phyloP scores from a whole-genome alignment of 768 basidiomycete genomes.

The Termitomyces sp. region DNA sequence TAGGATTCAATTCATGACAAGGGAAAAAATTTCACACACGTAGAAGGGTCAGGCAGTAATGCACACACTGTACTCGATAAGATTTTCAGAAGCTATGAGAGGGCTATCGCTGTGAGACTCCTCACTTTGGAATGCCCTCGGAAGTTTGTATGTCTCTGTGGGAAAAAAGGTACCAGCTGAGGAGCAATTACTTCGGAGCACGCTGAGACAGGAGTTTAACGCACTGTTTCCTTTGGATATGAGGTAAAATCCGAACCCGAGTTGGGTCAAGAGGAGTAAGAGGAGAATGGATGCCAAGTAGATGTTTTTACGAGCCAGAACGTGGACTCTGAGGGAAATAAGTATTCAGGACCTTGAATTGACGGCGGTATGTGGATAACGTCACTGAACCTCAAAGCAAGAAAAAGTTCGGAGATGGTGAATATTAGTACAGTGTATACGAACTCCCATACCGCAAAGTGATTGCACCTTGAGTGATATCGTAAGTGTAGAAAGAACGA shows the following conservation, averaged over 20 bases:
- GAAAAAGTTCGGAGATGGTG: conserved; percentile 17
- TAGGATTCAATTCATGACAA: neutral
- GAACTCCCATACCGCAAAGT: conserved; percentile 15
- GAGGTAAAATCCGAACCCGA: conserved; percentile 13
- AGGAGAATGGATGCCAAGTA: conserved; percentile 6
- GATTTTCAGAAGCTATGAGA: neutral
- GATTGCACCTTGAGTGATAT: conserved; percentile 12
- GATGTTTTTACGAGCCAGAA: conserved; percentile 14
- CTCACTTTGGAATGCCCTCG: neutral
- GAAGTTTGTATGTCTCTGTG: neutral
- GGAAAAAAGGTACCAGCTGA: no score
- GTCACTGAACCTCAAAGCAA: conserved; percentile 13
- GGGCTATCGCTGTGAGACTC: neutral
- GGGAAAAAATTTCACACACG: neutral
- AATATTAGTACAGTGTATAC: conserved; percentile 16
- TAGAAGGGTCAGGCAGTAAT: neutral
- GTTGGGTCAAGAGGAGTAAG: conserved; percentile 11
- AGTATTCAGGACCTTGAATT: neutral
- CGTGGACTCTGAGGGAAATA: conserved; percentile 10
- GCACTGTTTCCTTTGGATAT: conserved; percentile 6
- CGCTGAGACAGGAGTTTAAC: neutral
- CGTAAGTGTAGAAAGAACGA: neutral
- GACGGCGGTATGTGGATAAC: neutral
- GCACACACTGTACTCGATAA: conserved; percentile 1
- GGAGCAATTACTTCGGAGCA: no score